Evolutionary conservation across 345 rosid species (phyloP), one percentile per base, ranked within the genome.

Genomic region (Pelargonium nanum): DNA sequence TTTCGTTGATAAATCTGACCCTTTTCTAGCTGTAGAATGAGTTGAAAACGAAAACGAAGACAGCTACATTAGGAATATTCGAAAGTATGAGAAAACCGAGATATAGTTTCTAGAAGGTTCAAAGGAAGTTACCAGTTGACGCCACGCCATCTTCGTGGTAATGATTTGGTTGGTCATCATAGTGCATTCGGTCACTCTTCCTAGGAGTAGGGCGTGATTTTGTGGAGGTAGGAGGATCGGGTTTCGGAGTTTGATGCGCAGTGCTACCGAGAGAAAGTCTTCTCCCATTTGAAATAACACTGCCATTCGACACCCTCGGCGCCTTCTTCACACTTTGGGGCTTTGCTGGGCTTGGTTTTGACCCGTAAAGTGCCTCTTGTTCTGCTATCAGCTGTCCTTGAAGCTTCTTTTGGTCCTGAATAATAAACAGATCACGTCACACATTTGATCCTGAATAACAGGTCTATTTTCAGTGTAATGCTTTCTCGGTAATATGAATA

Each of bases 301-400:
- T n/a, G n/a, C n/a, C 96, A 4, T 80, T 86, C 17, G 97, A 90
- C 75, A 72, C 69, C 74, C 95, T 80, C 58, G 95, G 69, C 65
- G 70, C 82, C 63, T 94, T 94, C 77, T 85, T 90, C 3, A 74
- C 83, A 58, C 81, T 78, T 20, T 73, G 85, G 19, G 83, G 78
- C 83, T 94, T 94, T 22, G 93, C 84, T 56, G 97, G 95, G 84
- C 96, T 94, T 53, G 95, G 96, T 73, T 85, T 90, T 51, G 97
- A 94, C 21, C 99, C 99, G 55, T 86, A 94, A 40, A 90, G 91
- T 10, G 77, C 95, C 63, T 90, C 97, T 70, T 90, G 97, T 69
- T 90, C 99, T 44, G 96, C 89, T 58, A 88, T 90, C 26, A 88
- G 79, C 67, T 90, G 99, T 55, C 90, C 97, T 72, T 93, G 96